Base-by-base conservation (phyloP, 2,329 filamentous ascomycete genomes). In the Aspergillus sp. region DNA sequence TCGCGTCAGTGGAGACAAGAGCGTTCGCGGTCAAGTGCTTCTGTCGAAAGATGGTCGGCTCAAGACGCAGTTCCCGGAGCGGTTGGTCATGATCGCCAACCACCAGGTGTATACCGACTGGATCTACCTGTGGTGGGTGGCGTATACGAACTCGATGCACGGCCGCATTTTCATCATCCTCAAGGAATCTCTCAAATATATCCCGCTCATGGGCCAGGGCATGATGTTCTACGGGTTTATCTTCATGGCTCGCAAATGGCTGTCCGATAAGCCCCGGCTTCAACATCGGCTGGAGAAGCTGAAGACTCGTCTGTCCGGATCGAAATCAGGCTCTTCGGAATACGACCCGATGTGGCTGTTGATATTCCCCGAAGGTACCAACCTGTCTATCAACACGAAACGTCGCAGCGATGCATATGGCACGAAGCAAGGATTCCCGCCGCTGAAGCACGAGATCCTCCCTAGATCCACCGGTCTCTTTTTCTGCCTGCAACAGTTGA, bases 31-130 rank as follows among this genome's bases (percentile, higher is more conserved):
- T 5, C 83, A 86, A 62, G 71, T 86, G 20, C 76, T 76, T 48
- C 72, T 82, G 50, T 78, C 77, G 49, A 73, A 77, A 44, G 81
- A 84, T 60, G 84, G 84, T 8, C 76, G 77, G 50, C 66, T 87
- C 42, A 75, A 79, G 57, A 83, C 82, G 53, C 74, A 77, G 30
- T 86, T 87, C 55, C 79, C 82, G 1, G 79, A 86, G 56, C 76
- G 84, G 14, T 69, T 86, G 53, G 78, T 86, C 8, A 64, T 86
- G 62, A 82, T 86, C 66, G 79, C 83, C 6, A 87, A 87, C 53
- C 84, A 87, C 60, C 82, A 86, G 63, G 77, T 87, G 2, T 87
- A 87, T 64, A 86, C 83, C n/a, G 84, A 87, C 61, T 87, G 84
- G 84, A 71, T 86, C 13, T 86, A 86, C 63, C 74, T 87, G 2